Base-by-base conservation (phyloP, 2,329 filamentous ascomycete species). In the Zasmidium angulare region DNA sequence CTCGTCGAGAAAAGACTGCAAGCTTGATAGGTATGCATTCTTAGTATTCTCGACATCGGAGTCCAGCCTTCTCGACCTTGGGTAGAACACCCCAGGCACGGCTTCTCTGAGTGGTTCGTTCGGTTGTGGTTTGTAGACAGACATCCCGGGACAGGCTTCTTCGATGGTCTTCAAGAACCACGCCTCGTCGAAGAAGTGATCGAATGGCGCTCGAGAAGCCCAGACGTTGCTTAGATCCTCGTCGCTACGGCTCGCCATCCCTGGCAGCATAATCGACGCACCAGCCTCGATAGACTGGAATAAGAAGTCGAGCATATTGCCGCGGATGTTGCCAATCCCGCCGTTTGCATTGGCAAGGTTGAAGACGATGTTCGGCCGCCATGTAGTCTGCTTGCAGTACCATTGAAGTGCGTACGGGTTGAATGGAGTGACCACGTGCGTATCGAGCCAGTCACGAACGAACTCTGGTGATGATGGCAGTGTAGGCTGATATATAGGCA, bases 291-390 rank as follows among this genome's bases (percentile, higher is more conserved):
- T 56, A 24, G 58, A 54, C 20, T 43, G 56, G 47, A 60, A 60
- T 29, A 60, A 12, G 46, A 57, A 60, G 31, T 60, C 58, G n/a
- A 60, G 50, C 12, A 60, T 31, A 21, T 60, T 60, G 40, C 58
- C 58, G 1, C 54, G 50, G 21, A 60, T 46, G 29, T 60, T 57
- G 4, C 72, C 77, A 19, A 81, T 64, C 11, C 76, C 78, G 2
- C 78, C 80, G 1, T 75, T 69, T 4, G 74, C 70, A 14, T 76
- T 71, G 19, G 77, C 76, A 58, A 80, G 79, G n/a, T 75, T 73
- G 66, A 81, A 73, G 19, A 81, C 68, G 29, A 81, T 64, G 73
- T 78, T 78, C 81, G 29, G 48, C 21, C 53, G 46, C 51, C 51
- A 53, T 19, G 58, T 69, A 52, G 68, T 78, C 51, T 60, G 69